Conservation (phyloP, 257 asterid species). For the Henckelia pumila region DNA sequence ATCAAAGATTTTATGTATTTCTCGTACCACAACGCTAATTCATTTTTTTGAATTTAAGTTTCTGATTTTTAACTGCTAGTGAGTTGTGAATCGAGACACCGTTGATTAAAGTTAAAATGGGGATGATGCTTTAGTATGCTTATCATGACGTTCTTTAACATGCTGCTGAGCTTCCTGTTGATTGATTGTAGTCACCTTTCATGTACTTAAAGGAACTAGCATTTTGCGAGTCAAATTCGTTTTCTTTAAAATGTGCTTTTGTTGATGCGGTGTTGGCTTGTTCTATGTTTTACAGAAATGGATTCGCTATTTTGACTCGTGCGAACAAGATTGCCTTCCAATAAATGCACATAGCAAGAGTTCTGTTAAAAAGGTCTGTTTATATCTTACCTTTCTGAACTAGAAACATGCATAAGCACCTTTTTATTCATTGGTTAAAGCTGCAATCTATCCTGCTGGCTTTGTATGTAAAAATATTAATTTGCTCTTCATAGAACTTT, state of each 20-base stretch:
- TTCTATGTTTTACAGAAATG: conserved; percentile 60
- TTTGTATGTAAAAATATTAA: not conserved
- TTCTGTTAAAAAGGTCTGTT: conserved; percentile 78
- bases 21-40: not conserved
- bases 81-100: not conserved
- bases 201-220: not conserved
- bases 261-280: conserved; percentile 16
- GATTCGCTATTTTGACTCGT: conserved; percentile 60
- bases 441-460: not conserved
- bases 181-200: conserved; percentile 8
- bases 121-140: not conserved
- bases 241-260: not conserved
- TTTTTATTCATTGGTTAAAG: not conserved
- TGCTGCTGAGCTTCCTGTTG: not conserved
- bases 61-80: not conserved
- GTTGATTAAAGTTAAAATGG: not conserved
- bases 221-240: not conserved
- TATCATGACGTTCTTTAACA: not conserved
- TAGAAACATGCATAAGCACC: not conserved
- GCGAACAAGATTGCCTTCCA: conserved; percentile 71
- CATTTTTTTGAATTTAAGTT: not conserved
- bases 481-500: not conserved
- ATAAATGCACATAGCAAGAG: conserved; percentile 89
- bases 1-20: not conserved
- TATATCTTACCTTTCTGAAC: conserved; percentile 12